A percentile compares a stretch with the other conserved stretches of the same genome.
These are phyloP conservation scores for Taphrina flavorubra DNA, from an alignment of 1,139 yeast species.

Conservation along the genomic window DNA sequence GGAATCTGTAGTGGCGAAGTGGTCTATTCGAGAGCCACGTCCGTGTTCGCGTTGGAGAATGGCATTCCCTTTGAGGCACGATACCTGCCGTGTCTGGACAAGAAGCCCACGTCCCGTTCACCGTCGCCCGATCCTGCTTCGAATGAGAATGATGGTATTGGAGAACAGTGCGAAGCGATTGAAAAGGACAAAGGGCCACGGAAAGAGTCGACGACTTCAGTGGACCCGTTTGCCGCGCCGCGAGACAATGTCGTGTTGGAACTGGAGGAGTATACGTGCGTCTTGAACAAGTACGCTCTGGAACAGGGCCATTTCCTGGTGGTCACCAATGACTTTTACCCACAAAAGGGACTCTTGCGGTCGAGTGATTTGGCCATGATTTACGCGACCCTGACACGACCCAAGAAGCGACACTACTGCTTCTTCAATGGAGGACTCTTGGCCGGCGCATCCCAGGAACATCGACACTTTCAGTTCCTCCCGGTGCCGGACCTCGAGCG, in stretches of 20 bases:
- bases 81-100: slow-evolving; percentile 31
- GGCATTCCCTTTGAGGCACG: slow-evolving; percentile 27
- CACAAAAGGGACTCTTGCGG: slow-evolving; percentile 32
- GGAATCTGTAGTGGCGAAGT: slow-evolving; percentile 23
- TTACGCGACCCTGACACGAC: slow-evolving; percentile 7
- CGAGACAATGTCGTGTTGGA: slow-evolving; percentile 35
- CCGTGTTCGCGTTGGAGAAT: not conserved
- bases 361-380: slow-evolving; percentile 22
- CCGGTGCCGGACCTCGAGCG: slow-evolving; percentile 7
- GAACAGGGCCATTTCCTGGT: slow-evolving; percentile 30
- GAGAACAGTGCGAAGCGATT: slow-evolving; percentile 6
- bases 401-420: slow-evolving; percentile 20
- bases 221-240: slow-evolving; percentile 36
- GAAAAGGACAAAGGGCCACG: not conserved
- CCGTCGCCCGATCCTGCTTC: slow-evolving; percentile 21
- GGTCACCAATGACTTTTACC: slow-evolving; percentile 34
- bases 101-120: slow-evolving; percentile 29
- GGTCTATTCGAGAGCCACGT: slow-evolving; percentile 21
- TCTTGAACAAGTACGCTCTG: slow-evolving; percentile 35
- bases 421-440: slow-evolving; percentile 37
- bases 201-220: not conserved
- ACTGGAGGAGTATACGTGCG: slow-evolving; percentile 23
- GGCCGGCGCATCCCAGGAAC: slow-evolving; percentile 38
- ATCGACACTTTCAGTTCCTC: slow-evolving; percentile 37
- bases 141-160: slow-evolving; percentile 13